Conservation (phyloP, 2,329 filamentous ascomycete genomes). For the Colletotrichum filicis region DNA sequence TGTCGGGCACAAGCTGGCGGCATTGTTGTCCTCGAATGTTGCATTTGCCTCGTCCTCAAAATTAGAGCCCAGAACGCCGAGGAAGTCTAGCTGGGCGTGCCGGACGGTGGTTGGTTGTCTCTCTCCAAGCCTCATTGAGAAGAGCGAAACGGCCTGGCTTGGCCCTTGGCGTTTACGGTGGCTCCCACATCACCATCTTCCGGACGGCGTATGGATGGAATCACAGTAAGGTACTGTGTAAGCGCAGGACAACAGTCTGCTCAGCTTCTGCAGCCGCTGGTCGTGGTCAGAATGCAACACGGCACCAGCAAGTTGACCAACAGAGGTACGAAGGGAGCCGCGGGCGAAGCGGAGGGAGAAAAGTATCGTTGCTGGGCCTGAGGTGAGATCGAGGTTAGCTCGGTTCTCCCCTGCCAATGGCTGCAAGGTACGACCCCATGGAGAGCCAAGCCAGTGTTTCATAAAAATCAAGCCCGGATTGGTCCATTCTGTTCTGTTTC, state of each 20-base stretch:
- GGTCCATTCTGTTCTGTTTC: conserved; percentile 25
- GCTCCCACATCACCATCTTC: background rate
- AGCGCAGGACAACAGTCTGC: background rate
- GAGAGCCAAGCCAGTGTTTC: conserved; percentile 31
- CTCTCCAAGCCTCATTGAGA: conserved; percentile 4
- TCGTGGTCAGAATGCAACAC: background rate
- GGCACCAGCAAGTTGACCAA: background rate
- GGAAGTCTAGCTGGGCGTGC: conserved; percentile 22
- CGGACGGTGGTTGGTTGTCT: conserved; percentile 27
- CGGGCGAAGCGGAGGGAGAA: background rate
- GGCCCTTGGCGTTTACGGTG: conserved; percentile 26
- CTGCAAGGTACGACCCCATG: conserved; percentile 30
- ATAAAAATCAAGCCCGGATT: conserved; percentile 25
- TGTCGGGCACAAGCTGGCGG: conserved; percentile 6
- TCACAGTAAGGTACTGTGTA: background rate
- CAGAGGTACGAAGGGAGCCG: background rate
- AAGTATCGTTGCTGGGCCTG: conserved; percentile 5
- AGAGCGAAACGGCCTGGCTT: conserved; percentile 12
- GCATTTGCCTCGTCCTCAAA: conserved; percentile 22
- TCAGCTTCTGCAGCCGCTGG: background rate
- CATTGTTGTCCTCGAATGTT: conserved; percentile 14
- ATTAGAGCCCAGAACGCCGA: conserved; percentile 37
- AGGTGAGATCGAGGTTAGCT: conserved; percentile 13
- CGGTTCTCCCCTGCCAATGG: conserved; percentile 9
- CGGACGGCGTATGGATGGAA: background rate